Evolutionary conservation across 2,329 filamentous ascomycete species (phyloP).

Genomic region (Colletotrichum cereale): DNA sequence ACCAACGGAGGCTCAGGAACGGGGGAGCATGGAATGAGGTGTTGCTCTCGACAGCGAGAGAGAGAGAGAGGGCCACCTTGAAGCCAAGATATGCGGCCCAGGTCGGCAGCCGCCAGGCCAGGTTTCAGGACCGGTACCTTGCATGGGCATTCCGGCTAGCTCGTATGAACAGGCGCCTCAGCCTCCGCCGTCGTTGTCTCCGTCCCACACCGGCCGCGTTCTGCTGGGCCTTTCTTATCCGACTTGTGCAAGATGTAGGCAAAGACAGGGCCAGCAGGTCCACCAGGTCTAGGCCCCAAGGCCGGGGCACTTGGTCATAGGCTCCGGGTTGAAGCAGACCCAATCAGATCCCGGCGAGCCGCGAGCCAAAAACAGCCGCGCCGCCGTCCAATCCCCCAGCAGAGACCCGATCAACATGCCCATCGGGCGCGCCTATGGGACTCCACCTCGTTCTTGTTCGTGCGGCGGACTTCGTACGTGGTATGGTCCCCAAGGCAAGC

Average conservation of each 20-base stretch:
- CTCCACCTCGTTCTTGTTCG: background rate
- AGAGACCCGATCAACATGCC: background rate
- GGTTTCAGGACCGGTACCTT: conserved; percentile 31
- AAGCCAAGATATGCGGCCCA: conserved; percentile 29
- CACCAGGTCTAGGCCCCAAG: conserved; percentile 9
- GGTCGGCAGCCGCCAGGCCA: conserved; percentile 31
- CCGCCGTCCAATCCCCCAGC: background rate
- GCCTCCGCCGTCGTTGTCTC: conserved; percentile 16
- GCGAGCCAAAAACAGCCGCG: conserved; percentile 26
- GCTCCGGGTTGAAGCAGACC: conserved; percentile 28
- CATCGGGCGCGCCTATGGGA: conserved; percentile 28
- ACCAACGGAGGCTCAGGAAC: conserved; percentile 15
- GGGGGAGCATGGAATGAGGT: background rate
- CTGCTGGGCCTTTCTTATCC: background rate
- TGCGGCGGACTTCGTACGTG: background rate
- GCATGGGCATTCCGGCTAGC: conserved; percentile 9
- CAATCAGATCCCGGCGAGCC: conserved; percentile 26
- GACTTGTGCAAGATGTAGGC: background rate
- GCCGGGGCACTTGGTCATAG: background rate
- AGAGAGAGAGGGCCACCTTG: background rate
- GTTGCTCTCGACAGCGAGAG: background rate
- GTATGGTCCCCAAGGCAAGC: background rate
- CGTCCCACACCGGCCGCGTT: conserved; percentile 4
- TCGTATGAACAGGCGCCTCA: conserved; percentile 39
- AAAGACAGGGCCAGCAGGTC: background rate